Conservation (phyloP, 148 eudicot species). For the Suaeda aralocaspica region DNA sequence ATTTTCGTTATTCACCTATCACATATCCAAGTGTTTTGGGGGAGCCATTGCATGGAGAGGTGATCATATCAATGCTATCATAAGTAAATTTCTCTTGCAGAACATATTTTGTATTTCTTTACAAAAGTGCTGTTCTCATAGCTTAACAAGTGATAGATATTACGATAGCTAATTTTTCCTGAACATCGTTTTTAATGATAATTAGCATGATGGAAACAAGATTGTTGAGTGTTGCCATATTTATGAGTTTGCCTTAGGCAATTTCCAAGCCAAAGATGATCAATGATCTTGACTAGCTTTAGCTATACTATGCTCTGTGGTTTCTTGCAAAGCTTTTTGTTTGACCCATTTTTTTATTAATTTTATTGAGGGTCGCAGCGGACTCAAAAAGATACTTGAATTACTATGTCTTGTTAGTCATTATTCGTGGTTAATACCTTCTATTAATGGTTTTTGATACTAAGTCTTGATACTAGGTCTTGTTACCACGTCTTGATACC, state of each 20-base stretch:
- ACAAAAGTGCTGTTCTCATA: background rate
- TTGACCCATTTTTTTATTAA: background rate
- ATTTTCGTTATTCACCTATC: constrained; percentile 82
- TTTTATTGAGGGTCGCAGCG: background rate
- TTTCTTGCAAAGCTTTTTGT: background rate
- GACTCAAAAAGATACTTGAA: background rate
- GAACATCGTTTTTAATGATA: no score
- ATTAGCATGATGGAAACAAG: no score
- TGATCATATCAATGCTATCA: constrained; percentile 22
- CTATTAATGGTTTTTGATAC: background rate
- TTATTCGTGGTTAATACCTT: background rate
- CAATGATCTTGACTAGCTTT: background rate
- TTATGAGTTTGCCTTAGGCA: background rate
- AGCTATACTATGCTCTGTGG: background rate
- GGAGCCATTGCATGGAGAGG: constrained; percentile 99
- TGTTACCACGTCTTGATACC: no score
- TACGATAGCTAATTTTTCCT: no score
- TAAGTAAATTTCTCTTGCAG: background rate
- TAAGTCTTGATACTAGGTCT: background rate
- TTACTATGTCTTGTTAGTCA: background rate
- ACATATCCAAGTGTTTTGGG: constrained; percentile 99
- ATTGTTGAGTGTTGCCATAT: no score
- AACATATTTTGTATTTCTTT: background rate
- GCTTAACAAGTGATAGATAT: background rate
- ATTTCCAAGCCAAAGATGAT: background rate